Evolutionary conservation across 2,329 filamentous ascomycete species (phyloP).

Genomic region (Alternaria tenuissima): DNA sequence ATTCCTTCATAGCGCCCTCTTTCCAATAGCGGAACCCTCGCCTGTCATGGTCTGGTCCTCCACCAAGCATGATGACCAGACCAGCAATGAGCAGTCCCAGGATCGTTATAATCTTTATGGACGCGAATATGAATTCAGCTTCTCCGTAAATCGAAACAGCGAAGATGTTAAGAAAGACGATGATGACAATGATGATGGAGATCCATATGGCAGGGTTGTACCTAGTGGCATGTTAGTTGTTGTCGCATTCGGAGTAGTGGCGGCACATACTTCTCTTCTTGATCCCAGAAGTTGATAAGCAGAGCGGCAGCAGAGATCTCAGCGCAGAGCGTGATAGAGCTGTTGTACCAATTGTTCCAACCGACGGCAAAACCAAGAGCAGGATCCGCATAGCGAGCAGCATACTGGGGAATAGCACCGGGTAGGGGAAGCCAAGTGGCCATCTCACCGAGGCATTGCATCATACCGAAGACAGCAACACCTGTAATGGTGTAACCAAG

Average conservation of each 20-base stretch:
- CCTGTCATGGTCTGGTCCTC: conserved; percentile 44
- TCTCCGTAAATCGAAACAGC: conserved; percentile 54
- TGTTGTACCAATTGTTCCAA: conserved; percentile 44
- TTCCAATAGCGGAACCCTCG: conserved; percentile 74
- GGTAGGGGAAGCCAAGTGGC: conserved; percentile 53
- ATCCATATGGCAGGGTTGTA: conserved; percentile 44
- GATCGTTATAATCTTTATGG: conserved; percentile 57
- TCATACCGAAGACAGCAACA: conserved; percentile 49
- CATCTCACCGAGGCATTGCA: conserved; percentile 55
- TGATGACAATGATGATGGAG: conserved; percentile 46
- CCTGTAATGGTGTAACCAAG: conserved; percentile 49
- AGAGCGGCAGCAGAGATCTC: conserved; percentile 48
- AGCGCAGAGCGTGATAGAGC: conserved; percentile 46
- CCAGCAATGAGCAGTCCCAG: conserved; percentile 42
- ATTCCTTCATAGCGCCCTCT: conserved; percentile 62
- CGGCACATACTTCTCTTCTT: conserved; percentile 28
- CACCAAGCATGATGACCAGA: conserved; percentile 49
- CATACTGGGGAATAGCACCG: conserved; percentile 49
- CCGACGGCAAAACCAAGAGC: conserved; percentile 43
- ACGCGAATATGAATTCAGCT: conserved; percentile 59
- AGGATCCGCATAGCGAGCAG: conserved; percentile 57
- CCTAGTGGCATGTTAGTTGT: conserved; percentile 7
- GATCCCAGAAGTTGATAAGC: conserved; percentile 46
- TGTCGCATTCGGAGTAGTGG: neutral
- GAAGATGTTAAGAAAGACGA: conserved; percentile 47